Conservation (phyloP, 2,329 filamentous ascomycete genomes). For the Aspergillus thermomutatus region DNA sequence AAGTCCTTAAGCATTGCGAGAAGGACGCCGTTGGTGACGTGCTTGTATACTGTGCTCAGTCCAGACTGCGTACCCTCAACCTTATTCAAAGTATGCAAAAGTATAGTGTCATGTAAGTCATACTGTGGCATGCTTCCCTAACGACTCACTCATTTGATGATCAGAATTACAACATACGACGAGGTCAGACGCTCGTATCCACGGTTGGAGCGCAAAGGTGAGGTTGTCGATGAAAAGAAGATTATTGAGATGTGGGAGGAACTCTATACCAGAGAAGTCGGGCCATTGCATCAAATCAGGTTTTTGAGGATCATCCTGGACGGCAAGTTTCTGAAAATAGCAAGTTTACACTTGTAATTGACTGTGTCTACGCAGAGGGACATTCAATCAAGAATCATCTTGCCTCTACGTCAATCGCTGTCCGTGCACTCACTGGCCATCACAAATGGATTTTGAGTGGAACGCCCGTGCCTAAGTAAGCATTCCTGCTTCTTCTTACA, state of each 20-base stretch:
- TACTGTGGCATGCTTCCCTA: not conserved
- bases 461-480: conserved; percentile 39
- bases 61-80: conserved; percentile 18
- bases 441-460: conserved; percentile 40
- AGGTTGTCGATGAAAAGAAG: conserved; percentile 13
- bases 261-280: conserved; percentile 21
- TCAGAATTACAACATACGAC: conserved; percentile 37
- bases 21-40: conserved; percentile 16
- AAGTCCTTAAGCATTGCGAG: conserved; percentile 34
- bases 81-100: conserved; percentile 13
- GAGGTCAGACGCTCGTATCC: conserved; percentile 36
- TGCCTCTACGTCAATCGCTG: conserved; percentile 33
- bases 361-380: conserved; percentile 20
- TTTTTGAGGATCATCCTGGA: conserved; percentile 42
- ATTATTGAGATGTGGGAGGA: conserved; percentile 24
- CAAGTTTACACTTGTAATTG: not conserved
- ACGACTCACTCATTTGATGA: conserved; percentile 3
- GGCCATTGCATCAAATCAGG: conserved; percentile 33
- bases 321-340: conserved; percentile 20
- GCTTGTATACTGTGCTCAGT: conserved; percentile 22
- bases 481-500: not conserved
- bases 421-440: conserved; percentile 32
- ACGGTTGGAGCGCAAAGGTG: conserved; percentile 14
- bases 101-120: conserved; percentile 24
- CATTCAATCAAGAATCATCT: conserved; percentile 37